Base-by-base conservation (phyloP, 768 basidiomycete species). In the Daedalea quercina region DNA sequence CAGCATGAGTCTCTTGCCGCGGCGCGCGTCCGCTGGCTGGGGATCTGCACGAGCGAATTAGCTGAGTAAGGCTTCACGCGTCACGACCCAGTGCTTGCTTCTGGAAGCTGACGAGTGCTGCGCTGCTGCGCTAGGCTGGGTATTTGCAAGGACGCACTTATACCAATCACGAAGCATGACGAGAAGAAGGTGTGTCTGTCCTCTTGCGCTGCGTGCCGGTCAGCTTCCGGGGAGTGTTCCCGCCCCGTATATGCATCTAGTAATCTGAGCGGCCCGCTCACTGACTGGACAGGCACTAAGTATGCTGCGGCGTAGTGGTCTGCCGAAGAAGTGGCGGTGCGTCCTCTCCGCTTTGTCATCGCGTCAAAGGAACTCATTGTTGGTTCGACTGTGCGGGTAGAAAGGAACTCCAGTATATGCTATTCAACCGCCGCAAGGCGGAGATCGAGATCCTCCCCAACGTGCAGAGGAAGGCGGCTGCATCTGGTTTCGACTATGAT, bases 351-450 rank as follows among this genome's bases (percentile, higher is more conserved):
- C 37, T 15, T 19, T 15, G 37, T 15, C 2, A 11, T 44, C 53
- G 31, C 26, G 57, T 50, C 47, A 33, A 41, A 47, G 51, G 51
- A 47, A 34, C 44, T 41, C 44, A 20, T 3, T 23, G 7, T n/a
- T n/a, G n/a, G n/a, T n/a, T n/a, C n/a, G 9, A 13, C 33, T 31
- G 23, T 40, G 28, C n/a, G n/a, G 11, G 8, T 65, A 94, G 93
- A 69, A 84, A 81, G 57, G 92, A 95, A 62, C 79, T 97, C 2
- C 75, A 76, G 65, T 74, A 81, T 57, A 90, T 96, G 79, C 67
- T 97, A 33, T 83, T 88, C 63, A 73, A 70, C 3, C 80, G 89
- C n/a, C 81, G 84, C 43, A 97, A 97, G 68, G 94, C 94, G 2
- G 95, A 98, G 68, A 94, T 94, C 44, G 91, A 98, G 64, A 75